Percentiles rank a stretch among this genome's conserved stretches.
Evolutionary conservation across 352 stramenopile species (phyloP).

Genomic region (Elongisporangium undulatum): DNA sequence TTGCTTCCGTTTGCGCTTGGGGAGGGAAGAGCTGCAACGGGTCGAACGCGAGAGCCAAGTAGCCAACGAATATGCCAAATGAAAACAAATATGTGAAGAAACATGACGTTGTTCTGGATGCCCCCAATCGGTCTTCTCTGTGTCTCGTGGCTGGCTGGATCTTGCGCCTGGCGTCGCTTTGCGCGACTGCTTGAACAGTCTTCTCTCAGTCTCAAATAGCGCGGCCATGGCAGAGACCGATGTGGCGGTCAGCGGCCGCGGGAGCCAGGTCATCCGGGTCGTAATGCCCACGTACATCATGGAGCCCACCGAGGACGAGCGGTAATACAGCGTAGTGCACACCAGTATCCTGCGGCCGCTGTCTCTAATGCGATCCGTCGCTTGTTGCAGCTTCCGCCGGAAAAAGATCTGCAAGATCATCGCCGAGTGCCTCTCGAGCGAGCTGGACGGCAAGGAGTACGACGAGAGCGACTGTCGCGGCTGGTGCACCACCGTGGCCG

Average conservation of each 20-base stretch:
- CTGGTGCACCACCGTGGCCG: constrained; percentile 63
- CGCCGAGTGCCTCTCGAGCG: constrained; percentile 52
- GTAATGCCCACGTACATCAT: constrained; percentile 85
- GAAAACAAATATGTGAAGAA: constrained; percentile 9
- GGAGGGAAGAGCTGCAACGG: neutral
- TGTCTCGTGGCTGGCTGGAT: too few relatives aligned
- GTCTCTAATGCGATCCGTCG: neutral
- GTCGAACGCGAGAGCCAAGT: neutral
- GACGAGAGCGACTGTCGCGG: constrained; percentile 64
- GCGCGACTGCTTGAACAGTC: constrained; percentile 6
- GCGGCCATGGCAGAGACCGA: constrained; percentile 53
- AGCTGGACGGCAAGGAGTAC: constrained; percentile 72
- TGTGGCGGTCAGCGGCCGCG: constrained; percentile 17
- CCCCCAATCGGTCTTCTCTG: neutral
- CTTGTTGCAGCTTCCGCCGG: constrained; percentile 46
- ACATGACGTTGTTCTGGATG: constrained; percentile 2
- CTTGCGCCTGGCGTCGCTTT: constrained; percentile 19
- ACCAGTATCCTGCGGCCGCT: too few relatives aligned
- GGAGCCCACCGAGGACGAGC: constrained; percentile 72
- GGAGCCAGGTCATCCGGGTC: constrained; percentile 71
- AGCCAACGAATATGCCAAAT: constrained; percentile 6
- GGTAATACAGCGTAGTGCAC: constrained; percentile 19
- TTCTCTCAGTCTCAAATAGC: neutral
- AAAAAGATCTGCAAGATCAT: constrained; percentile 77
- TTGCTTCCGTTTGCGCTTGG: constrained; percentile 1